These are phyloP conservation scores for Pythium plurisporium DNA, from an alignment of 352 stramenopile genomes.

Conservation along the genomic window DNA sequence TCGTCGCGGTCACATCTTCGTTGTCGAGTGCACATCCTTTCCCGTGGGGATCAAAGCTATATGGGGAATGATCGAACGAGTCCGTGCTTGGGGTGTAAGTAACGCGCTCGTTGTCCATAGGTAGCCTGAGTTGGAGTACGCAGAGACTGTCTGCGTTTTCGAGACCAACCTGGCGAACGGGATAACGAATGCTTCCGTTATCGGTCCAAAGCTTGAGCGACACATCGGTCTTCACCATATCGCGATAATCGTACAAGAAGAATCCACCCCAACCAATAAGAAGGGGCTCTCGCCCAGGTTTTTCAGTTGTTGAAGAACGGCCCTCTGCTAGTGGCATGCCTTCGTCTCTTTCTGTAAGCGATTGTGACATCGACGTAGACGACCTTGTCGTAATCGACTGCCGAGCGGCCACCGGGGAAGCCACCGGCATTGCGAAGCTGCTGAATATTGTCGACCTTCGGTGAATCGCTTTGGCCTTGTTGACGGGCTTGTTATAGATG, in stretches of 20 bases:
- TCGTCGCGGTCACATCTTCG: neutral
- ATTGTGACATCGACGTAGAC: conserved; percentile 5
- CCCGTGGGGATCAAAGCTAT: too few relatives aligned
- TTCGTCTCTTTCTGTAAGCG: conserved; percentile 1
- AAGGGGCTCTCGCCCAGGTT: neutral
- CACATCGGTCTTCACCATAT: neutral
- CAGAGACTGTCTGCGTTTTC: neutral
- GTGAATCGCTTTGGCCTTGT: neutral
- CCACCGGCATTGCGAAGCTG: neutral
- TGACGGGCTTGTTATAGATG: neutral
- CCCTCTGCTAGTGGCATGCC: neutral
- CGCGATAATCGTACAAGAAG: neutral
- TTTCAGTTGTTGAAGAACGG: neutral
- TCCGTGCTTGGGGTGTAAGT: neutral
- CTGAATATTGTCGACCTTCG: conserved; percentile 12
- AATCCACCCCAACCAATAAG: conserved; percentile 6
- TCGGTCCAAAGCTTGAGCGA: neutral
- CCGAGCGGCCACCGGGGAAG: neutral
- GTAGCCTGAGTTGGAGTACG: neutral
- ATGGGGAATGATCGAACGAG: too few relatives aligned
- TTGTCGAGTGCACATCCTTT: too few relatives aligned
- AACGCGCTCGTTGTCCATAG: neutral
- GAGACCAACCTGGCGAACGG: neutral
- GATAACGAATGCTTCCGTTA: neutral
- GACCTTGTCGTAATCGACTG: neutral